Evolutionary conservation across 352 stramenopile genomes (phyloP).

Genomic region (Phytophthora boehmeriae): DNA sequence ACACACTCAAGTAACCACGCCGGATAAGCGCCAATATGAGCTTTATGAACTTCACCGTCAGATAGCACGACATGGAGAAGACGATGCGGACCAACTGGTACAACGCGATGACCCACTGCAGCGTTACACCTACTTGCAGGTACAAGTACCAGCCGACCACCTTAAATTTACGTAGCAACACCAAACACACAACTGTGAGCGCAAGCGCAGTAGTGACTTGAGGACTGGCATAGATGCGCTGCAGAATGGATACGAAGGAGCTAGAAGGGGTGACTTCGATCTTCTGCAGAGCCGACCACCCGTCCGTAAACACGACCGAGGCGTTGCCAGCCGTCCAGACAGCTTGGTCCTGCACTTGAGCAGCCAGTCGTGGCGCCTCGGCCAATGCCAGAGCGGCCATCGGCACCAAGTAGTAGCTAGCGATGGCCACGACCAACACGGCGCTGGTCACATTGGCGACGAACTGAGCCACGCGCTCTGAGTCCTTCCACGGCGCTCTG

Average conservation of each 20-base stretch:
- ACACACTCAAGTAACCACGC: slow-evolving; percentile 40
- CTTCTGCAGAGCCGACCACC: slow-evolving; percentile 32
- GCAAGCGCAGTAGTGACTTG: slow-evolving; percentile 46
- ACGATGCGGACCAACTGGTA: slow-evolving; percentile 70
- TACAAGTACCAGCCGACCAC: slow-evolving; percentile 65
- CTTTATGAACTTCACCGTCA: slow-evolving; percentile 64
- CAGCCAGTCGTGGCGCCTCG: slow-evolving; percentile 41
- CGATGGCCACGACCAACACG: slow-evolving; percentile 52
- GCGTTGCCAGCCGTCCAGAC: slow-evolving; percentile 27
- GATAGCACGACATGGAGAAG: slow-evolving; percentile 60
- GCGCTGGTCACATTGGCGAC: slow-evolving; percentile 66
- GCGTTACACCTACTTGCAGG: slow-evolving; percentile 57
- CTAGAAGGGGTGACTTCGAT: slow-evolving; percentile 32
- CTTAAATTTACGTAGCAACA: slow-evolving; percentile 64
- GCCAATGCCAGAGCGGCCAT: slow-evolving; percentile 38
- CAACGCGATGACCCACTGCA: slow-evolving; percentile 70
- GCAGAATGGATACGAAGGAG: slow-evolving; percentile 29
- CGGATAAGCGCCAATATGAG: slow-evolving; percentile 31
- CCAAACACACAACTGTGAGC: slow-evolving; percentile 26
- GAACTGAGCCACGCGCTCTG: slow-evolving; percentile 71
- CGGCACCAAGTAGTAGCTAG: slow-evolving; percentile 48
- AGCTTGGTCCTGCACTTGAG: slow-evolving; percentile 26
- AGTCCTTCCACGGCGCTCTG: slow-evolving; percentile 65
- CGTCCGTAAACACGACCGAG: slow-evolving; percentile 31
- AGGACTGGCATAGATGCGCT: slow-evolving; percentile 38